Conservation (phyloP, 2,329 filamentous ascomycete genomes). For the Venturia aucupariae region DNA sequence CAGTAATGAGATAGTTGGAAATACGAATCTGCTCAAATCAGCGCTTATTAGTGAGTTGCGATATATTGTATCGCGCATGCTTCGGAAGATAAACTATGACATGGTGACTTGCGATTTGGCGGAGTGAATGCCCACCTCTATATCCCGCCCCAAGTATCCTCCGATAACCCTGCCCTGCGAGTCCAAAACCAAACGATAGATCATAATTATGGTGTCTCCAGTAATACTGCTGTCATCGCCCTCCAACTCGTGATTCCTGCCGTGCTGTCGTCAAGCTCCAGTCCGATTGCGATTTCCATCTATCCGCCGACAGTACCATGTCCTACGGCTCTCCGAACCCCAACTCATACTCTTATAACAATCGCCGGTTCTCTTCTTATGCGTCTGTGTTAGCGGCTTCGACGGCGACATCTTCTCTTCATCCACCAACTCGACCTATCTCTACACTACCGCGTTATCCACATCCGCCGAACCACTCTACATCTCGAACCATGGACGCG, state of each 20-base stretch:
- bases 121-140: neutral
- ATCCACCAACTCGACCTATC: neutral
- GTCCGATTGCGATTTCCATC: neutral
- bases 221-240: neutral
- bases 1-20: neutral
- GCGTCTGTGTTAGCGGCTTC: slow-evolving; percentile 1
- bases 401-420: neutral
- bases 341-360: neutral
- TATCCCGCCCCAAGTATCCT: too few species aligned
- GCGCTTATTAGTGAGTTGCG: neutral
- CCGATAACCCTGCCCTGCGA: too few species aligned
- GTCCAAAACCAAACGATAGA: too few species aligned
- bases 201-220: neutral
- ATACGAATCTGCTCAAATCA: neutral
- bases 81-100: neutral
- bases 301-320: neutral
- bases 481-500: slow-evolving; percentile 15
- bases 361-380: slow-evolving; percentile 2
- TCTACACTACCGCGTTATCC: slow-evolving; percentile 1
- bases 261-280: neutral
- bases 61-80: neutral
- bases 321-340: neutral
- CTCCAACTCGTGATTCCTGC: neutral
- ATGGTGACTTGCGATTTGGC: neutral
- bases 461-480: slow-evolving; percentile 6